A percentile compares a stretch with the other conserved stretches of the same genome.
phyloP scores from a whole-genome alignment of 768 basidiomycete species.

The Trametes cinnabarina region DNA sequence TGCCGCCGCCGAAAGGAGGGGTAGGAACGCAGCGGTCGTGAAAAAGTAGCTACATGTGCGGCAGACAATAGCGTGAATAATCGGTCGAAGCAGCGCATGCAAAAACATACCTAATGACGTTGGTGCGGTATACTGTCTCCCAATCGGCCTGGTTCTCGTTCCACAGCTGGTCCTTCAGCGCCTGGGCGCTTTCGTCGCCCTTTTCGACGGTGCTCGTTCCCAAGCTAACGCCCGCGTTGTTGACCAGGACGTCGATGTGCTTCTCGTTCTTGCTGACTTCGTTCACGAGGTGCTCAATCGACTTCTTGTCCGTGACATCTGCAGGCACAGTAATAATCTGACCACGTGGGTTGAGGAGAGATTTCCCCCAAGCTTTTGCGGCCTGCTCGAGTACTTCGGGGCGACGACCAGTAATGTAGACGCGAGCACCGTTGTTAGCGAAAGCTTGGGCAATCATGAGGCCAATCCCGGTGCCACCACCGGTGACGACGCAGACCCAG shows the following conservation, averaged over 20 bases:
- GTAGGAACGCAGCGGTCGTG: constrained; percentile 44
- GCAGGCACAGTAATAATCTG: constrained; percentile 29
- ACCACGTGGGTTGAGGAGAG: constrained; percentile 29
- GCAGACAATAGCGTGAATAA: background rate
- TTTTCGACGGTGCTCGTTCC: constrained; percentile 27
- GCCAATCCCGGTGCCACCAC: constrained; percentile 39
- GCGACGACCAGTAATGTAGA: constrained; percentile 41
- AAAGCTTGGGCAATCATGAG: constrained; percentile 43
- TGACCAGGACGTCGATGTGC: constrained; percentile 34
- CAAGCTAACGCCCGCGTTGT: constrained; percentile 32
- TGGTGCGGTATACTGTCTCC: constrained; percentile 34
- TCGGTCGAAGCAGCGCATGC: background rate
- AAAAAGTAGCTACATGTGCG: constrained; percentile 36
- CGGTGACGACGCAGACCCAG: constrained; percentile 30
- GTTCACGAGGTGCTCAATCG: constrained; percentile 26
- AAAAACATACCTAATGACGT: constrained; percentile 30
- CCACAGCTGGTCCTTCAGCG: constrained; percentile 30
- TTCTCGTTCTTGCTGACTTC: constrained; percentile 28
- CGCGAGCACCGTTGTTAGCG: constrained; percentile 41
- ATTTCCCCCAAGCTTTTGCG: constrained; percentile 26
- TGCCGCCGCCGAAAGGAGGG: constrained; percentile 39
- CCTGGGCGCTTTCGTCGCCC: constrained; percentile 29
- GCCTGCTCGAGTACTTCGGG: constrained; percentile 32
- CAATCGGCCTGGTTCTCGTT: constrained; percentile 29
- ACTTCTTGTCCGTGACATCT: constrained; percentile 31